Evolutionary conservation across 306 rosid species (phyloP).

Genomic region (cucumber (Cucumis sativus)): DNA sequence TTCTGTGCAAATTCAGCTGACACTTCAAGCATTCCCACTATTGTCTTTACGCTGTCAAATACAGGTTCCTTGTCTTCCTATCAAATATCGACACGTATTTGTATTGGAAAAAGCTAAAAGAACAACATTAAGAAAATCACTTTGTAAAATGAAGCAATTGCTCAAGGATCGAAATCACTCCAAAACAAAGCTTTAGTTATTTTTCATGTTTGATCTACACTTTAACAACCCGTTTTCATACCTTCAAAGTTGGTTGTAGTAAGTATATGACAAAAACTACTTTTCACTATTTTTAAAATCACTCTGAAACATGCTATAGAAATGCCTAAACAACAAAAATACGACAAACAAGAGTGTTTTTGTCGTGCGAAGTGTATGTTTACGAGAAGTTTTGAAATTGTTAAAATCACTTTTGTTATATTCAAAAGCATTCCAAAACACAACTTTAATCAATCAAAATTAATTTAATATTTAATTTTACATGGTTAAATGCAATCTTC

Average conservation of each 20-base stretch:
- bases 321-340: background rate
- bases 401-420: too few relatives aligned
- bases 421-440: too few relatives aligned
- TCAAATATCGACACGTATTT: conserved; percentile 7
- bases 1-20: conserved; percentile 85
- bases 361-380: background rate
- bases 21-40: conserved; percentile 95
- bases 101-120: background rate
- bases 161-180: background rate
- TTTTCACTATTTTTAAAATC: too few relatives aligned
- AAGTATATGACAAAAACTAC: too few relatives aligned
- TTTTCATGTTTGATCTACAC: too few relatives aligned
- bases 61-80: conserved; percentile 97
- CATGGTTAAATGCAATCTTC: too few relatives aligned
- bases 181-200: too few relatives aligned
- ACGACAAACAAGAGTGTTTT: background rate
- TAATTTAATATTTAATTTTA: too few relatives aligned
- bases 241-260: too few relatives aligned
- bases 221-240: too few relatives aligned
- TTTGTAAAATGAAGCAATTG: background rate
- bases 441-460: too few relatives aligned
- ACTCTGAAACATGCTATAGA: background rate
- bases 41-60: conserved; percentile 86
- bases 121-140: background rate
- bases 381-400: too few relatives aligned